A percentile compares a stretch with the other conserved stretches of the same genome.
phyloP scores from a whole-genome alignment of 2,329 filamentous ascomycete genomes.

The Dactylonectria macrodidyma region DNA sequence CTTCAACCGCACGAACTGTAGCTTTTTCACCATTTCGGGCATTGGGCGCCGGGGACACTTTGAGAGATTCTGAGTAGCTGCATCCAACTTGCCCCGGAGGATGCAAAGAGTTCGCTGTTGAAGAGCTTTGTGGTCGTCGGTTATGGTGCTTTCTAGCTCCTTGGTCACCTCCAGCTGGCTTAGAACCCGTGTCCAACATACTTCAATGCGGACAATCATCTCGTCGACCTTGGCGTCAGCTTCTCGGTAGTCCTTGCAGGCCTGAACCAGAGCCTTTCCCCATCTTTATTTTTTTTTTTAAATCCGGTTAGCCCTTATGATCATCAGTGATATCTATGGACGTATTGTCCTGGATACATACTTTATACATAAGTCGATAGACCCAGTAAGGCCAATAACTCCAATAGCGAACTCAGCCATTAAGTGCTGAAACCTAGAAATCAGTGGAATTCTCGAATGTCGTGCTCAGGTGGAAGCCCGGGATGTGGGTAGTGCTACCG shows the following conservation, averaged over 20 bases:
- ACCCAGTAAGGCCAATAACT: slow-evolving; percentile 5
- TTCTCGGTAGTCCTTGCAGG: slow-evolving; percentile 11
- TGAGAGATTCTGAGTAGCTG: slow-evolving; percentile 9
- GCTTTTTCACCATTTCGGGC: slow-evolving; percentile 8
- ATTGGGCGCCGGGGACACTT: slow-evolving; percentile 4
- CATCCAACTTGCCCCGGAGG: slow-evolving; percentile 11
- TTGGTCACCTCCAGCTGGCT: slow-evolving; percentile 13
- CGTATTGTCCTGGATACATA: slow-evolving; percentile 6
- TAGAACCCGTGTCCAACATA: slow-evolving; percentile 10
- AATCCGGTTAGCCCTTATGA: not conserved
- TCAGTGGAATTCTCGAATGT: slow-evolving; percentile 11
- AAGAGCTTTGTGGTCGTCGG: slow-evolving; percentile 7
- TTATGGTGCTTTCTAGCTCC: slow-evolving; percentile 10
- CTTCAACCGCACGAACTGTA: slow-evolving; percentile 5
- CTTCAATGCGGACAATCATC: slow-evolving; percentile 14
- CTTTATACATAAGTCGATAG: slow-evolving; percentile 12
- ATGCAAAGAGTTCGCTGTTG: slow-evolving; percentile 9
- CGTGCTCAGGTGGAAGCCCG: slow-evolving; percentile 3
- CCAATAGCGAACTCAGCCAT: slow-evolving; percentile 11
- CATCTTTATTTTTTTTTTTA: slow-evolving; percentile 10
- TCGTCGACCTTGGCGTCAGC: slow-evolving; percentile 8
- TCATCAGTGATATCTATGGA: slow-evolving; percentile 1
- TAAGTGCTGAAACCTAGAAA: slow-evolving; percentile 4
- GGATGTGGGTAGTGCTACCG: slow-evolving; percentile 1
- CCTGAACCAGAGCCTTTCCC: slow-evolving; percentile 11